Evolutionary conservation across 1,284 basidiomycete genomes (phyloP).

Genomic region (Takashimella tepidaria): DNA sequence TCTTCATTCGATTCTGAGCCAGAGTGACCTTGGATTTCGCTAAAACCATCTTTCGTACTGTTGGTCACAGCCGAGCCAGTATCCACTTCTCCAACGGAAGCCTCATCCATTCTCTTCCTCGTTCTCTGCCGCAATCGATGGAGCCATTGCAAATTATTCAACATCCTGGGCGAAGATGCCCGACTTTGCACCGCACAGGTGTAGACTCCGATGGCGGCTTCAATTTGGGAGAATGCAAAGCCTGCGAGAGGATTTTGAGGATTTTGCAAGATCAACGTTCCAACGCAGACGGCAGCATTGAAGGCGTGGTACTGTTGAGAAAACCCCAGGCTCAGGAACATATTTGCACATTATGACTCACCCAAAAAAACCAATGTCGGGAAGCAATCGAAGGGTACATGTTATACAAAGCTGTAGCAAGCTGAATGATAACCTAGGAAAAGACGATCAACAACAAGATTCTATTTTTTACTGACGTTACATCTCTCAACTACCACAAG

Average conservation of each 20-base stretch:
- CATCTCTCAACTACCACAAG: constrained; percentile 33
- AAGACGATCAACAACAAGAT: background rate
- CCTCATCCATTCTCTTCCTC: background rate
- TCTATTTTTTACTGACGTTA: constrained; percentile 22
- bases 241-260: constrained; percentile 16
- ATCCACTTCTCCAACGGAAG: background rate
- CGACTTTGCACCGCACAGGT: constrained; percentile 15
- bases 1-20: constrained; percentile 11
- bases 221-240: constrained; percentile 17
- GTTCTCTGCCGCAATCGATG: constrained; percentile 23
- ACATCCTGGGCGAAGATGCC: background rate
- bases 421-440: constrained; percentile 20
- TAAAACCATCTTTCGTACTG: too few species aligned
- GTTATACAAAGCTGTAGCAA: constrained; percentile 21
- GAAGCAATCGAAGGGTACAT: constrained; percentile 23
- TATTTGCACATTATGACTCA: constrained; percentile 5
- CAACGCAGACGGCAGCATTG: constrained; percentile 32
- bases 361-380: constrained; percentile 39
- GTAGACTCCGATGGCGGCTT: constrained; percentile 24
- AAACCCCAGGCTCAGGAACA: background rate
- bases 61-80: too few species aligned
- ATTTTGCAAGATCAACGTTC: constrained; percentile 21
- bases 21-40: too few species aligned
- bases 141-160: constrained; percentile 26
- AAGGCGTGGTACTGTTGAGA: constrained; percentile 29